phyloP scores from a whole-genome alignment of 139 green algal genomes.

The Zygnema circumcarinatum region DNA sequence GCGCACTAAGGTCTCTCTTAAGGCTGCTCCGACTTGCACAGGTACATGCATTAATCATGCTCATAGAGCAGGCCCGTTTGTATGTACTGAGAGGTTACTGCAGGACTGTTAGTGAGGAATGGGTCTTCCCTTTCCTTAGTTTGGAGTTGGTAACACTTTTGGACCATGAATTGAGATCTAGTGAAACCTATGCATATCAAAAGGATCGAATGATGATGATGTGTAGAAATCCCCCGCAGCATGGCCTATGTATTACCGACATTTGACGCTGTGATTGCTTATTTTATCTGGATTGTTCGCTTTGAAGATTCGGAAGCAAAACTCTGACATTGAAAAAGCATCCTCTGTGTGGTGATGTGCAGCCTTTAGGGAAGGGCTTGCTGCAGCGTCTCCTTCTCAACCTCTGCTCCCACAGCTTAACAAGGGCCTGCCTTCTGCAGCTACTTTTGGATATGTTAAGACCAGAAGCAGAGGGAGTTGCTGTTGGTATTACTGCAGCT shows the following conservation, averaged over 20 bases:
- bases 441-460: slow-evolving; percentile 76
- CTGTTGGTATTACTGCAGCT: slow-evolving; percentile 16
- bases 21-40: slow-evolving; percentile 71
- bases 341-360: background rate
- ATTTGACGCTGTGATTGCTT: too few relatives aligned
- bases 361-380: slow-evolving; percentile 68
- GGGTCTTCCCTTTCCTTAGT: too few relatives aligned
- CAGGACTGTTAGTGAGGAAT: too few relatives aligned
- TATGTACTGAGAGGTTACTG: too few relatives aligned
- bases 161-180: too few relatives aligned
- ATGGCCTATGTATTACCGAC: too few relatives aligned
- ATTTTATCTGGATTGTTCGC: background rate
- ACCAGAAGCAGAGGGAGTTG: background rate
- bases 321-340: background rate
- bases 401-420: slow-evolving; percentile 72
- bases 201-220: too few relatives aligned
- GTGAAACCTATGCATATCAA: too few relatives aligned
- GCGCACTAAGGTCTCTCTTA: slow-evolving; percentile 74
- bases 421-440: slow-evolving; percentile 63
- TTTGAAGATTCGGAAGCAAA: background rate
- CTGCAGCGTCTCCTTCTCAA: slow-evolving; percentile 85
- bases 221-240: background rate
- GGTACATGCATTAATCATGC: slow-evolving; percentile 14
- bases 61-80: too few relatives aligned
- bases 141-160: too few relatives aligned